Conservation (phyloP, 768 basidiomycete species). For the Arthromyces matolae region DNA sequence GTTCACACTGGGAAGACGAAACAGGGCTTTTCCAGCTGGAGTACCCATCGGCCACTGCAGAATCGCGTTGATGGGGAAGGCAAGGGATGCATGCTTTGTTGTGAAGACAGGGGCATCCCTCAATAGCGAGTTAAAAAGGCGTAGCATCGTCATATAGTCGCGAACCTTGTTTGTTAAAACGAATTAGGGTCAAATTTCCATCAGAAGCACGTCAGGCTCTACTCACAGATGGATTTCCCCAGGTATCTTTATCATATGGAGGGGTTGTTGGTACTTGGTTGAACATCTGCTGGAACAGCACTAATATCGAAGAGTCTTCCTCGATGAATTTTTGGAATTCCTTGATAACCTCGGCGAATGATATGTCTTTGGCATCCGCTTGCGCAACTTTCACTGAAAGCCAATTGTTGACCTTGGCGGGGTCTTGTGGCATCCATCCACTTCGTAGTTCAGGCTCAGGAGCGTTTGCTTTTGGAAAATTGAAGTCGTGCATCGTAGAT, state of each 20-base stretch:
- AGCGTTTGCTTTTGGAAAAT: too few species aligned
- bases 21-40: constrained; percentile 24
- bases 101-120: constrained; percentile 39
- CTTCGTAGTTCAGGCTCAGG: not conserved
- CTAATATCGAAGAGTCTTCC: not conserved
- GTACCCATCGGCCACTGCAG: constrained; percentile 40
- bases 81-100: constrained; percentile 34
- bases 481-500: not conserved
- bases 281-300: constrained; percentile 12
- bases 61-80: constrained; percentile 45
- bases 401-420: constrained; percentile 3
- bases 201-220: too few species aligned
- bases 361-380: not conserved
- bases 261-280: constrained; percentile 10
- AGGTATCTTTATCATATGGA: constrained; percentile 9
- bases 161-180: constrained; percentile 24
- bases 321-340: constrained; percentile 11
- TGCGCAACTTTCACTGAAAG: constrained; percentile 3
- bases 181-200: not conserved
- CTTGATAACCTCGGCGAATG: constrained; percentile 4
- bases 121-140: constrained; percentile 40
- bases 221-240: constrained; percentile 6
- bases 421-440: constrained; percentile 10
- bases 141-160: constrained; percentile 39
- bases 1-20: constrained; percentile 45